phyloP scores from a whole-genome alignment of 805 yeast genomes.

The Candida ficus region DNA sequence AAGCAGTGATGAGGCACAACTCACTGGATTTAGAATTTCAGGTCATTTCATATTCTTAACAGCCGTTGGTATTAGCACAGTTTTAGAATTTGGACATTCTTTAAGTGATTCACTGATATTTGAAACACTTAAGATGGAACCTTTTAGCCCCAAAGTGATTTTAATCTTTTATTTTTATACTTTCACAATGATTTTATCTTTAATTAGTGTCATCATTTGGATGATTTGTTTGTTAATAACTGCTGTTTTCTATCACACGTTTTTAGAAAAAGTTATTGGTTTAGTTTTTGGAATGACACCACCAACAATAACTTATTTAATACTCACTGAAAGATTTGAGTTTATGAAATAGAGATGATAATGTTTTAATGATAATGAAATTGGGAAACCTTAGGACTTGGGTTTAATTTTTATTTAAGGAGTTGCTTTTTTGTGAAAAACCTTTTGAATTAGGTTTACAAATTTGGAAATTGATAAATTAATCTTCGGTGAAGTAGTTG shows the following conservation, averaged over 20 bases:
- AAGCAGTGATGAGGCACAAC: slow-evolving; percentile 1
- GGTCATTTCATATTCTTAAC: slow-evolving; percentile 9
- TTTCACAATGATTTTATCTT: not conserved
- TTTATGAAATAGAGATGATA: not conserved
- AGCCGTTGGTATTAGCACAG: slow-evolving; percentile 4
- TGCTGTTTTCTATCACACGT: slow-evolving; percentile 75
- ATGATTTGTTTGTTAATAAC: slow-evolving; percentile 63
- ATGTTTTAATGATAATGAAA: not conserved
- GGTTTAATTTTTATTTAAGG: too few species aligned
- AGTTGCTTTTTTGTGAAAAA: too few species aligned
- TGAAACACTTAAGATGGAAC: slow-evolving; percentile 1
- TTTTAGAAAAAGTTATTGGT: slow-evolving; percentile 71
- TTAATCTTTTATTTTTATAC: not conserved
- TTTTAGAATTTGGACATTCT: slow-evolving; percentile 5
- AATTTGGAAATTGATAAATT: too few species aligned
- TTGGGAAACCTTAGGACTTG: not conserved
- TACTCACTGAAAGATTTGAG: not conserved
- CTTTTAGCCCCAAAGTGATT: not conserved
- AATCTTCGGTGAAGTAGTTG: too few species aligned
- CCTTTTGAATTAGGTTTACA: too few species aligned
- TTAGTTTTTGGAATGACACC: slow-evolving; percentile 44
- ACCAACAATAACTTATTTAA: slow-evolving; percentile 33
- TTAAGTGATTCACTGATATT: slow-evolving; percentile 2
- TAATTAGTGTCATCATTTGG: slow-evolving; percentile 34
- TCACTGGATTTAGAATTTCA: slow-evolving; percentile 8